A percentile compares a stretch with the other conserved stretches of the same genome.
Evolutionary conservation across 148 eudicot genomes (phyloP).

Genomic region (Cornus florida): DNA sequence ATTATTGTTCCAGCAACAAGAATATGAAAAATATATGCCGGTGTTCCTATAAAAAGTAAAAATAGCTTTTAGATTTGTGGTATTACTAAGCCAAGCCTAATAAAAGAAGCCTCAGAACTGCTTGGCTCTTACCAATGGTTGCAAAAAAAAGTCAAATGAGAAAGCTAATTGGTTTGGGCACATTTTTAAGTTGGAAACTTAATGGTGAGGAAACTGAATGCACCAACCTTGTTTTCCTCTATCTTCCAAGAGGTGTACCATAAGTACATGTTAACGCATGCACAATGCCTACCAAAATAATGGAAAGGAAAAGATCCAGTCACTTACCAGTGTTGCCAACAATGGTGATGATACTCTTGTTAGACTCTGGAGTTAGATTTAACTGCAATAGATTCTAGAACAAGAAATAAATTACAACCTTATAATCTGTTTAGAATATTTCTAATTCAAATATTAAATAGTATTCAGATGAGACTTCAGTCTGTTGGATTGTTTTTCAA

Average conservation of each 20-base stretch:
- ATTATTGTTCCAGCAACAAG: too few relatives aligned
- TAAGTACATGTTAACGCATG: neutral
- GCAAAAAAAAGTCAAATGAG: neutral
- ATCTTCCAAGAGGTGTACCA: neutral
- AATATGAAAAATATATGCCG: too few relatives aligned
- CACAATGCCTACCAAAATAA: neutral
- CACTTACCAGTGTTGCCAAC: conserved; percentile 75
- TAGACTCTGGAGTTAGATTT: conserved; percentile 44
- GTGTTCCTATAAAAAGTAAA: neutral
- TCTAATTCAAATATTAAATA: neutral
- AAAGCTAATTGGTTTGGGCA: neutral
- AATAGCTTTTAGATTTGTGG: neutral
- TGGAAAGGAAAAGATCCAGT: neutral
- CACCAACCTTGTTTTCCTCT: neutral
- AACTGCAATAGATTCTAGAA: conserved; percentile 55
- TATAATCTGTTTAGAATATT: conserved; percentile 2
- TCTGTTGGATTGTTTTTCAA: neutral
- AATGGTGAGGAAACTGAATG: neutral
- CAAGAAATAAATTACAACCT: conserved; percentile 8
- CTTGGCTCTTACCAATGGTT: neutral
- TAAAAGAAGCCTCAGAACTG: neutral
- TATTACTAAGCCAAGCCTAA: neutral
- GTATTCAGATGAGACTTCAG: neutral
- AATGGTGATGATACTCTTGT: conserved; percentile 51
- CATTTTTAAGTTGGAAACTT: neutral